Conservation (phyloP, 495 filamentous ascomycete genomes). For the Daldinia concentrica region DNA sequence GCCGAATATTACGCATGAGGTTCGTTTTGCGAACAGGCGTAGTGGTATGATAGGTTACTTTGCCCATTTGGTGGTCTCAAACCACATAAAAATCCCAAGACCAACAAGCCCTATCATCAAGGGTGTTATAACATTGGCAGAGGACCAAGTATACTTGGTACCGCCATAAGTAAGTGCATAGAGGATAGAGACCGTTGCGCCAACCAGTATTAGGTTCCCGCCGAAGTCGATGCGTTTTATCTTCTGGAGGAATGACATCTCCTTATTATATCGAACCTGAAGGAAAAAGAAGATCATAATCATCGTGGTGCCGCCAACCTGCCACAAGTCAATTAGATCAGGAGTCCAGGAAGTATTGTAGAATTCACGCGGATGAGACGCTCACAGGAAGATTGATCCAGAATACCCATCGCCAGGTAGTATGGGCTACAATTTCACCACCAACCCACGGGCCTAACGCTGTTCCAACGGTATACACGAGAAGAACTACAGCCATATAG, state of each 20-base stretch:
- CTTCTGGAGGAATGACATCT: conserved; percentile 13
- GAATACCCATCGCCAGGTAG: no score
- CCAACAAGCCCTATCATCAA: neutral
- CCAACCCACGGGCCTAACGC: no score
- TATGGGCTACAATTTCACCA: no score
- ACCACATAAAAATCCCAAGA: neutral
- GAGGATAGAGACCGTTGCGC: conserved; percentile 29
- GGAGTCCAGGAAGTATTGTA: neutral
- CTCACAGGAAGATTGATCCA: no score
- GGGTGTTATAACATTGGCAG: neutral
- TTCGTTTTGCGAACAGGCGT: conserved; percentile 18
- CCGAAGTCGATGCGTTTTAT: conserved; percentile 44
- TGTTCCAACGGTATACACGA: no score
- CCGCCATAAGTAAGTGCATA: neutral
- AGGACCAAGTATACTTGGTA: neutral
- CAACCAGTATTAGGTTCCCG: conserved; percentile 47
- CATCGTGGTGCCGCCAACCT: conserved; percentile 35
- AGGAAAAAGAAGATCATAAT: conserved; percentile 42
- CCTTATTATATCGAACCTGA: conserved; percentile 31
- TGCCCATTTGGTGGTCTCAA: neutral
- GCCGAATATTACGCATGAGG: conserved; percentile 8
- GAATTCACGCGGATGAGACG: no score
- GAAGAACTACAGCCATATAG: no score
- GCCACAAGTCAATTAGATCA: conserved; percentile 38
- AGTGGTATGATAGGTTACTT: conserved; percentile 29